A percentile compares a stretch with the other conserved stretches of the same genome.
These are phyloP conservation scores for Yamadazyma membranifaciens DNA, from an alignment of 1,139 yeast genomes.

Conservation along the genomic window DNA sequence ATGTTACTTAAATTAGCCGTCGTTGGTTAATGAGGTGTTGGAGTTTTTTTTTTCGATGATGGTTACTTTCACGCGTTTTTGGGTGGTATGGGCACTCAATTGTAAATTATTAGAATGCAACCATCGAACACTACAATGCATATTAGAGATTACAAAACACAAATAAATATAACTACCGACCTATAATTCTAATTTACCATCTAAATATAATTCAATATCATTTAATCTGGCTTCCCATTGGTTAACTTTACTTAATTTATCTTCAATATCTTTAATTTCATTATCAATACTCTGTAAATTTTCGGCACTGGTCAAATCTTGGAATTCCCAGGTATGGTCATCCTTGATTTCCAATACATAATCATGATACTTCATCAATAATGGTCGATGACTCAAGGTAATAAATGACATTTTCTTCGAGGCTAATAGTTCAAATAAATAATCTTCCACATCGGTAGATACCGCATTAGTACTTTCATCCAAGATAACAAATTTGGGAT, in stretches of 20 bases:
- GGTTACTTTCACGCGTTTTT: conserved; percentile 2
- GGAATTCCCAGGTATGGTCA: conserved; percentile 38
- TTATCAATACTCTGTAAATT: conserved; percentile 61
- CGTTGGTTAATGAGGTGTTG: background rate
- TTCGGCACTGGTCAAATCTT: conserved; percentile 56
- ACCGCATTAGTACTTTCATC: conserved; percentile 96
- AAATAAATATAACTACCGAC: background rate
- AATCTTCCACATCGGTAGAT: conserved; percentile 87
- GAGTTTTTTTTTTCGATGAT: background rate
- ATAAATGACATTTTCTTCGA: conserved; percentile 71
- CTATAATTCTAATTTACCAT: conserved; percentile 25
- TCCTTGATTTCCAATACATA: conserved; percentile 64
- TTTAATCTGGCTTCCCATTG: conserved; percentile 51
- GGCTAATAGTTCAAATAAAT: conserved; percentile 74
- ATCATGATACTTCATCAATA: conserved; percentile 83
- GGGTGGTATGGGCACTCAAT: background rate
- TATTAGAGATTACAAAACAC: background rate
- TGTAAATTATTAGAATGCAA: no score
- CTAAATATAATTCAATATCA: conserved; percentile 42
- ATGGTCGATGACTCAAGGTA: conserved; percentile 84
- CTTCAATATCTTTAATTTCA: conserved; percentile 61
- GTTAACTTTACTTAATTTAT: conserved; percentile 51
- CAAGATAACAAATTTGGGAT: conserved; percentile 77
- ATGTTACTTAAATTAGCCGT: conserved; percentile 23
- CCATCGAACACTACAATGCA: no score